Evolutionary conservation across 2,329 filamentous ascomycete genomes (phyloP), one percentile per base, ranked within the genome.

Genomic region (Aspergillus neotritici): DNA sequence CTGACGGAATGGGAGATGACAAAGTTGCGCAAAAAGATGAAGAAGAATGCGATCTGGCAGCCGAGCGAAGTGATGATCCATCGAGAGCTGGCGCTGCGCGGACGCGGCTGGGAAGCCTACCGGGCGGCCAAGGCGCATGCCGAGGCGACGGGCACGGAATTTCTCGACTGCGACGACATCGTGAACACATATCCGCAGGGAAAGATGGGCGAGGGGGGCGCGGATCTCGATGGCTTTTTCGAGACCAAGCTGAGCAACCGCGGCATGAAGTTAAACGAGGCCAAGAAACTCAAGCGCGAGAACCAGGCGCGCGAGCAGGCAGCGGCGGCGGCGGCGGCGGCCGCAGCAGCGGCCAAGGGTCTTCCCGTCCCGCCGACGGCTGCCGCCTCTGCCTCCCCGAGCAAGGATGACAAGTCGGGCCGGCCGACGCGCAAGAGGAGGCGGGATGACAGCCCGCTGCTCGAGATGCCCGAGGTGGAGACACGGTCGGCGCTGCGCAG

Each of bases 21-120:
- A 4, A 79, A 77, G 40, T 63, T 84, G 16, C 73, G 80, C 40
- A 83, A 83, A 62, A 75, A 78, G 52, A 84, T 84, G 80, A 84
- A 84, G 68, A 84, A 84, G 69, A 84, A 84, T 49, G 78, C 79
- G 5, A 74, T 81, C n/a, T 84, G 80, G 80, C 76, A 78, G 34
- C 80, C 80, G 1, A 83, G 79, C 50, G 77, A 80, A 47, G 79
- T 81, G 9, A 84, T 84, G 80, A 80, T 83, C 36, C 72, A 78
- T 44, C 75, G 80, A 28, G 79, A 83, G 61, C 69, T 84, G n/a
- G 74, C 78, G 35, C 69, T 74, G 37, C 72, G 77, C 34, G 77
- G 77, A 31, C 76, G 80, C 41, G 73, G 72, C 4, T 73, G 70
- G 67, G 71, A 74, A 34, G 70, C 69, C 14, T 75, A 74, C 49